A percentile compares a stretch with the other conserved stretches of the same genome.
These are phyloP conservation scores for Copromyces sp. DNA, from an alignment of 495 filamentous ascomycete genomes.

Conservation along the genomic window DNA sequence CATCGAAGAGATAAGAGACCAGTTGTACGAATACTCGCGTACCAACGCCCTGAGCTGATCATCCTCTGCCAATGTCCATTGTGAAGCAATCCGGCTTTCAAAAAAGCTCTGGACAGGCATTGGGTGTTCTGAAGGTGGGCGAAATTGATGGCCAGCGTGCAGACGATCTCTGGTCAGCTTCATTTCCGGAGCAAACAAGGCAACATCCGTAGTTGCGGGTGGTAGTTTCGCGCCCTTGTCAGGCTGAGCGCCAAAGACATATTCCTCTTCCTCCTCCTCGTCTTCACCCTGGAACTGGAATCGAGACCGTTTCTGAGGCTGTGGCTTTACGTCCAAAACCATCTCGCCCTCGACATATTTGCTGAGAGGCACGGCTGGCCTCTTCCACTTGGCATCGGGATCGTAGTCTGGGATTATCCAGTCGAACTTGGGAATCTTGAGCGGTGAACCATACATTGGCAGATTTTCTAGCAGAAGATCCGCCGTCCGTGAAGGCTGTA, in stretches of 20 bases:
- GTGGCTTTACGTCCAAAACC: constrained; percentile 51
- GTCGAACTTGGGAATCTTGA: constrained; percentile 45
- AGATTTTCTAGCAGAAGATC: constrained; percentile 81
- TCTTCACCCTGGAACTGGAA: constrained; percentile 67
- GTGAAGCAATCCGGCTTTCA: constrained; percentile 71
- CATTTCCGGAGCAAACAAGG: constrained; percentile 82
- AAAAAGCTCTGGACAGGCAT: constrained; percentile 89
- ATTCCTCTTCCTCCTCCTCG: constrained; percentile 45
- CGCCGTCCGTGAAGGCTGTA: constrained; percentile 63
- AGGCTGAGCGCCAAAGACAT: constrained; percentile 35
- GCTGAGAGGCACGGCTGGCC: constrained; percentile 69
- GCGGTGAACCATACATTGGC: constrained; percentile 63
- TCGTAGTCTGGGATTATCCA: constrained; percentile 45
- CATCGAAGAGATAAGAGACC: constrained; percentile 80
- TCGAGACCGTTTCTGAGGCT: constrained; percentile 64
- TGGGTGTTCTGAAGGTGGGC: constrained; percentile 77
- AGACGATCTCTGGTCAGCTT: constrained; percentile 82
- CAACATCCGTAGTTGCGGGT: constrained; percentile 68
- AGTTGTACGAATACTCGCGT: constrained; percentile 91
- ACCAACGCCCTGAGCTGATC: constrained; percentile 77
- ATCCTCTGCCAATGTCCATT: constrained; percentile 85
- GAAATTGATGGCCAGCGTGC: constrained; percentile 84
- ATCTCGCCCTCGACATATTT: constrained; percentile 81
- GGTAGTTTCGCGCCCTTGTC: constrained; percentile 36
- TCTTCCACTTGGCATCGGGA: constrained; percentile 63